Conservation (phyloP, 2,329 filamentous ascomycete species). For the Pseudogymnoascus sp. region DNA sequence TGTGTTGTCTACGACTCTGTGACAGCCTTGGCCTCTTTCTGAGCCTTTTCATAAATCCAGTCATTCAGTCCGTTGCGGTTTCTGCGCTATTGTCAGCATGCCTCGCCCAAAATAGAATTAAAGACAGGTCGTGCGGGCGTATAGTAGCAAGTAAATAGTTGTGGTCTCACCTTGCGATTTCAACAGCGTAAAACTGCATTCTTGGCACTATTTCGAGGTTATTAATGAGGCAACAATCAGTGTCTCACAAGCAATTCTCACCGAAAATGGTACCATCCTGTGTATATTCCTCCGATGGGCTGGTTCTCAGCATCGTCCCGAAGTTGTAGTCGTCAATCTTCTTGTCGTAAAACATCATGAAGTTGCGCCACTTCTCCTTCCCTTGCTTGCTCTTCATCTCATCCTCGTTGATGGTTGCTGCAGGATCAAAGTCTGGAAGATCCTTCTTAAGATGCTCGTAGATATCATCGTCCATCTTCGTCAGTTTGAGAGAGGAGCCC, state of each 20-base stretch:
- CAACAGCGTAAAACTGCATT: slow-evolving; percentile 78
- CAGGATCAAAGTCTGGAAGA: slow-evolving; percentile 88
- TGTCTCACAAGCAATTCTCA: slow-evolving; percentile 33
- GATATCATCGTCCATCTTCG: slow-evolving; percentile 92
- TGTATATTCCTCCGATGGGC: slow-evolving; percentile 74
- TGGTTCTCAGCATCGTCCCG: slow-evolving; percentile 80
- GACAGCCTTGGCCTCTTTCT: slow-evolving; percentile 33
- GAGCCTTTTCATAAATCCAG: slow-evolving; percentile 85
- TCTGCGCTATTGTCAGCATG: slow-evolving; percentile 30
- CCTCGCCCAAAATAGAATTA: neutral
- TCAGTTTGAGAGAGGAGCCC: slow-evolving; percentile 82
- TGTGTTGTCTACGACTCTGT: neutral
- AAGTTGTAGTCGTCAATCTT: slow-evolving; percentile 97
- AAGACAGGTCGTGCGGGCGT: neutral
- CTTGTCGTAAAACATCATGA: slow-evolving; percentile 90
- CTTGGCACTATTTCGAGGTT: slow-evolving; percentile 37
- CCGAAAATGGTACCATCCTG: slow-evolving; percentile 88
- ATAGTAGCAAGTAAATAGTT: neutral
- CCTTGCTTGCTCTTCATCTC: slow-evolving; percentile 95
- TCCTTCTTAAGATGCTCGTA: slow-evolving; percentile 76
- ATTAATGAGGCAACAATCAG: slow-evolving; percentile 4
- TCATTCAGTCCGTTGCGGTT: slow-evolving; percentile 89
- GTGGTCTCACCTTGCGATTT: slow-evolving; percentile 54
- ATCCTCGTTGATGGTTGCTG: slow-evolving; percentile 74
- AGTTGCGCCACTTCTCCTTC: slow-evolving; percentile 91